Percentiles rank a stretch among this genome's conserved stretches.
These are phyloP conservation scores for Trichosporon sp. DNA, from an alignment of 1,284 basidiomycete species.

Conservation along the genomic window DNA sequence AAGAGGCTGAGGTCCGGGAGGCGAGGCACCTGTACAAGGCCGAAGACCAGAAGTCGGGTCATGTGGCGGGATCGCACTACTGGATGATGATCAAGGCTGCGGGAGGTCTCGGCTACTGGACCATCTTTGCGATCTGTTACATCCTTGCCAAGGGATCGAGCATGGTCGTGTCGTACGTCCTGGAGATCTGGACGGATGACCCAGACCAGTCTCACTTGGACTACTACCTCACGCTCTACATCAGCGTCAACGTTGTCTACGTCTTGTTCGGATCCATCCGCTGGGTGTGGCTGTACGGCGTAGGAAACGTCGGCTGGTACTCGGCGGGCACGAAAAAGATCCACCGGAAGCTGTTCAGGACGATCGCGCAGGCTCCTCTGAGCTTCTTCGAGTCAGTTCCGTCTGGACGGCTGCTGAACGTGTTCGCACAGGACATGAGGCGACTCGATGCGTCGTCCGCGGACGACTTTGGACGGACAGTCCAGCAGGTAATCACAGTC, in stretches of 20 bases:
- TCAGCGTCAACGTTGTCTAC: conserved; percentile 18
- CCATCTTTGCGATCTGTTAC: conserved; percentile 30
- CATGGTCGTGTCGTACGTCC: conserved; percentile 25
- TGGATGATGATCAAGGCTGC: conserved; percentile 38
- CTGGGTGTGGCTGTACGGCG: conserved; percentile 49
- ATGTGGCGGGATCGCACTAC: conserved; percentile 38
- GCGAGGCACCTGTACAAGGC: conserved; percentile 58
- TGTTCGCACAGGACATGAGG: conserved; percentile 55
- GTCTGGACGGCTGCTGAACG: conserved; percentile 58
- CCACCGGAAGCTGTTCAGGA: conserved; percentile 58
- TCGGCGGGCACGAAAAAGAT: conserved; percentile 60
- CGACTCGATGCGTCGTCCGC: conserved; percentile 53
- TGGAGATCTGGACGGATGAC: conserved; percentile 43
- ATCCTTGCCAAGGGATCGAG: conserved; percentile 25
- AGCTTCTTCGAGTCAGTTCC: conserved; percentile 81
- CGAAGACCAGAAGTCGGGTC: conserved; percentile 62
- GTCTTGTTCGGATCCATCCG: conserved; percentile 27
- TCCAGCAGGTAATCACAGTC: conserved; percentile 13
- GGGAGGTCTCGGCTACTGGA: conserved; percentile 49
- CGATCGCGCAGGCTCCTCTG: conserved; percentile 63
- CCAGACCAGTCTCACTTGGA: conserved; percentile 28
- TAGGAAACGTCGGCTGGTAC: conserved; percentile 54
- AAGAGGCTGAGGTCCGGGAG: not conserved
- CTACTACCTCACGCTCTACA: conserved; percentile 37
- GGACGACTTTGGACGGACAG: conserved; percentile 61